Base-by-base conservation (phyloP, 345 rosid species). In the Eucalyptus tenuipes region DNA sequence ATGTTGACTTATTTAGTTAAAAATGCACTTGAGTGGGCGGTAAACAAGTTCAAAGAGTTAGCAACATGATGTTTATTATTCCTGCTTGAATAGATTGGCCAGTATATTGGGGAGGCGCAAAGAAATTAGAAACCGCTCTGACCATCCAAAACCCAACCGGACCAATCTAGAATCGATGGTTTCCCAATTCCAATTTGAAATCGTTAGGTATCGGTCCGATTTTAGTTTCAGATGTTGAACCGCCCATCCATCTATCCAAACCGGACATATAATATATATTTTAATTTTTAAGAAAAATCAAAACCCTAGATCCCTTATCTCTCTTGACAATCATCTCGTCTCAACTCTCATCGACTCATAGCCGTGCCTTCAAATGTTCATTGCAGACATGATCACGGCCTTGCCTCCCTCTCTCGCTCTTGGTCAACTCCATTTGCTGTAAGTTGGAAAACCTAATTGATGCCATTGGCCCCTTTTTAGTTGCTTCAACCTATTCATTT, bases 231-330 rank as follows among this genome's bases (percentile, higher is more conserved):
- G 1, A 22, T 24, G 29, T 55, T 24, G 61, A 22, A 55, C 6
- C 0, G 0, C 61, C 27, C 29, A 18, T 2, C 29, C 29, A 10
- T 22, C 0, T 8, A 52, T 52, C 3, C 1, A 1, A 55, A 55
- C 1, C 0, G 1, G 61, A 24, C 61, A 9, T 9, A 22, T 55
- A 10, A 55, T 9, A 55, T 55, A 55, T 20, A 3, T 55, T 4
- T 24, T 55, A 10, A 24, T 9, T 55, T 55, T 24, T 22, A 55
- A 55, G 29, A 55, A 55, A 55, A 55, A 55, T 55, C 24, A 55
- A 55, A 55, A 55, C 61, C 27, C 29, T 55, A 55, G 24, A 24
- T 55, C 29, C 0, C 3, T 55, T 0, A 8, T 55, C 13, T 24
- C 27, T 22, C 61, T 24, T 8, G 61, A 24, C 29, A 55, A 2